phyloP scores from a whole-genome alignment of 2,329 filamentous ascomycete genomes.

The Rhexocercosporidium sp. region DNA sequence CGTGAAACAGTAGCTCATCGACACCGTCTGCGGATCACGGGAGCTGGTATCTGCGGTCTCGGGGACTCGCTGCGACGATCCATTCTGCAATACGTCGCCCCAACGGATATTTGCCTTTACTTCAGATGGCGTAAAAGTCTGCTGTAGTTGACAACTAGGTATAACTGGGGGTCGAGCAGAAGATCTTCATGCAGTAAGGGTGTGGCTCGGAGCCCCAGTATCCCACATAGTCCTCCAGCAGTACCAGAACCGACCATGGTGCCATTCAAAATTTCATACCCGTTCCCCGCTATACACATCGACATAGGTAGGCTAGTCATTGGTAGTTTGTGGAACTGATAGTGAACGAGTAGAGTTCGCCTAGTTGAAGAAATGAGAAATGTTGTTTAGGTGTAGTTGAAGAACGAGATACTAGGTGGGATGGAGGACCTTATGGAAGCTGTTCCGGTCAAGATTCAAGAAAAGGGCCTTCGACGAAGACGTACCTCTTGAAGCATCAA shows the following conservation, averaged over 20 bases:
- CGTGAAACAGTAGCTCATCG: constrained; percentile 13
- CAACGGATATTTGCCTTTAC: not conserved
- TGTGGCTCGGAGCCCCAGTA: not conserved
- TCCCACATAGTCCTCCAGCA: not conserved
- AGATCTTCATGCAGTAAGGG: not conserved
- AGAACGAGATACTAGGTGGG: constrained; percentile 1
- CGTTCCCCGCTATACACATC: constrained; percentile 14
- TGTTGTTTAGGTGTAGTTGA: not conserved
- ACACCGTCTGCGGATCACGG: not conserved
- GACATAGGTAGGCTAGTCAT: constrained; percentile 7
- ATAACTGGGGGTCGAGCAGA: constrained; percentile 1
- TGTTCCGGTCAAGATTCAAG: not conserved
- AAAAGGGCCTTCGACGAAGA: not conserved
- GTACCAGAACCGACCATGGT: not conserved
- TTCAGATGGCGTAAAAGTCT: not conserved
- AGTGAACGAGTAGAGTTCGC: constrained; percentile 6
- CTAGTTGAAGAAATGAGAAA: not conserved
- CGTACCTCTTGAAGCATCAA: not conserved
- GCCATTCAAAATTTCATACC: not conserved
- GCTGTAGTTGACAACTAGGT: constrained; percentile 14
- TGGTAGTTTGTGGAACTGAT: not conserved
- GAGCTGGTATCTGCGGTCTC: not conserved
- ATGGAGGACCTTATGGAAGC: not conserved
- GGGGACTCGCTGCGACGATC: not conserved
- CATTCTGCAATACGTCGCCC: not conserved